Percentiles rank a stretch among this genome's conserved stretches.
These are phyloP conservation scores for Aquilaria yunnanensis DNA, from an alignment of 345 rosid species.

Conservation along the genomic window DNA sequence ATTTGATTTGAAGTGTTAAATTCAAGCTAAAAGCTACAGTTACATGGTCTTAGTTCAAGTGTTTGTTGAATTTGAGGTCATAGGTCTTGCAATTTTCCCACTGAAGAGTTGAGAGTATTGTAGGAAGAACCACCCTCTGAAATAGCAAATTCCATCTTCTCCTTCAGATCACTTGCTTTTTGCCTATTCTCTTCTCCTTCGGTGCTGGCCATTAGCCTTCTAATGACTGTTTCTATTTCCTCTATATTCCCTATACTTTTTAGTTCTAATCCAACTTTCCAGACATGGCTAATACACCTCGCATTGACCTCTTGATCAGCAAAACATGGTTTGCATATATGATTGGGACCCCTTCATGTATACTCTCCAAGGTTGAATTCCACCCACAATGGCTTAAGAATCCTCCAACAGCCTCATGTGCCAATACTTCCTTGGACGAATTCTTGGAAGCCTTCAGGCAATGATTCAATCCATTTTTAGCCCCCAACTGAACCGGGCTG, in stretches of 20 bases:
- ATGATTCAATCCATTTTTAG: conserved; percentile 25
- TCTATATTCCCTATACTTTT: conserved; percentile 28
- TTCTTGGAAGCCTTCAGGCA: conserved; percentile 42
- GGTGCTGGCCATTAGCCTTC: conserved; percentile 25
- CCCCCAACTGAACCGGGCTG: conserved; percentile 29
- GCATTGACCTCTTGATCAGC: conserved; percentile 35
- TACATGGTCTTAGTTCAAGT: too few relatives aligned
- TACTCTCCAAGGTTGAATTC: conserved; percentile 63
- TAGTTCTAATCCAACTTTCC: conserved; percentile 35
- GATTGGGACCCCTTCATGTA: conserved; percentile 46
- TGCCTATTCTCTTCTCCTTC: conserved; percentile 29
- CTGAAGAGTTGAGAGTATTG: conserved; percentile 9
- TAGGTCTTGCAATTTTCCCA: too few relatives aligned
- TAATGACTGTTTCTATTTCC: conserved; percentile 12
- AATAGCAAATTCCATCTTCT: conserved; percentile 14
- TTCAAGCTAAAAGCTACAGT: too few relatives aligned
- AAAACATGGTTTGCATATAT: conserved; percentile 32
- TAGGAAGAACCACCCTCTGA: conserved; percentile 20
- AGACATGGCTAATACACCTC: conserved; percentile 26
- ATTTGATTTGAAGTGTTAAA: too few relatives aligned
- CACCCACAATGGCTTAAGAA: conserved; percentile 65
- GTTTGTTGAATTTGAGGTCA: too few relatives aligned
- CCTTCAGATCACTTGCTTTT: conserved; percentile 21
- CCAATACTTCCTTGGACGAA: conserved; percentile 32
- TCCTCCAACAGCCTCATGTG: conserved; percentile 39